Evolutionary conservation across 352 stramenopile genomes (phyloP), one percentile per base, ranked within the genome.

Genomic region (Phytophthora syringae): DNA sequence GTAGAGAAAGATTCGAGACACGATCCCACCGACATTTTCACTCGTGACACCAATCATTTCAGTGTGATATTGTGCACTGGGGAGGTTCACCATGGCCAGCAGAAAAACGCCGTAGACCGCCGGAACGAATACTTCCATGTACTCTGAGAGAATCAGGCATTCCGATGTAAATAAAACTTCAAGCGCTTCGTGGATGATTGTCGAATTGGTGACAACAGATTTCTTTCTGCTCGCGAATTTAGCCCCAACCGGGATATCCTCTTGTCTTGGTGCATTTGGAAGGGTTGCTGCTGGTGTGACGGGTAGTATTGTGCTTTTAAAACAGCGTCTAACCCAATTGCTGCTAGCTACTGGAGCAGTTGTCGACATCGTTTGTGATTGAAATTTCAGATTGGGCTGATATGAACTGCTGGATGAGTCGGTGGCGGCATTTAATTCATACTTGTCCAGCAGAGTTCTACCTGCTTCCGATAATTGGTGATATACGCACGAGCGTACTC

Each of bases 111-210:
- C 64, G 28, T 82, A 84, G 6, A 78, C 45, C 0, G 61, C 10
- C 0, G 73, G 67, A 28, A 84, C 65, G 24, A 82, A 51, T 7
- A 66, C 55, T 51, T 84, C 70, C 32, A 73, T 58, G 43, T 84
- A 84, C 67, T 82, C 76, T 16, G 77, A 57, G 0, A 84, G 52
- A 9, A 71, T 54, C 5, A 77, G 50, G 32, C 71, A 80, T 36
- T 84, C 76, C 18, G 63, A 65, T 16, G 72, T 74, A 27, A 78
- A 84, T 1, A 78, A 22, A 1, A 71, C 54, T 40, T 63, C 42
- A 2, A 78, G 39, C 0, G 56, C 24, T 10, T 74, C 65, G 15
- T 74, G 20, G 2, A 73, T 22, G 9, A 73, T 27, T 64, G 12
- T 30, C 1, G 44, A 68, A 20, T 30, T 53, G 7, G 34, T 42